phyloP scores from a whole-genome alignment of 441 rosid species.

The Populus tomentosa region DNA sequence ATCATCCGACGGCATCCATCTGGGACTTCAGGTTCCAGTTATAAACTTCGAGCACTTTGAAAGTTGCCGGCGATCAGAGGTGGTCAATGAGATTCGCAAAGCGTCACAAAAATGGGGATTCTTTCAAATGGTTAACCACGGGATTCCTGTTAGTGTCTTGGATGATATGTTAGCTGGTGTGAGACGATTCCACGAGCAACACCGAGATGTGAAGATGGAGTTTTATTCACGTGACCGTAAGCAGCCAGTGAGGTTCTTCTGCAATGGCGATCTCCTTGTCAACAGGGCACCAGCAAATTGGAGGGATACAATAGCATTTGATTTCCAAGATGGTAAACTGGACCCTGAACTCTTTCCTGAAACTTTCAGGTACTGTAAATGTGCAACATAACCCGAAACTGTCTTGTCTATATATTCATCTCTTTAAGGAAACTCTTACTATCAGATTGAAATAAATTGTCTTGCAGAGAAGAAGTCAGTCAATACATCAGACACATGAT shows the following conservation, averaged over 20 bases:
- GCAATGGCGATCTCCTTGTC: constrained; percentile 41
- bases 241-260: constrained; percentile 34
- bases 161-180: constrained; percentile 40
- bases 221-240: constrained; percentile 39
- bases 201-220: constrained; percentile 38
- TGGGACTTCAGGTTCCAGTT: constrained; percentile 31
- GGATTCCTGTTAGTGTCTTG: constrained; percentile 34
- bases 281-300: constrained; percentile 41
- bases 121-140: constrained; percentile 56
- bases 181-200: constrained; percentile 47
- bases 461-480: constrained; percentile 34
- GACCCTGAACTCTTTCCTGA: constrained; percentile 34
- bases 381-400: not conserved
- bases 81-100: constrained; percentile 27
- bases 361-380: constrained; percentile 37
- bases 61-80: constrained; percentile 10
- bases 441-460: not conserved
- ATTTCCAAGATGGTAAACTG: constrained; percentile 37
- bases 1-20: not conserved
- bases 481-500: constrained; percentile 36
- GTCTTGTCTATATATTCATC: not conserved
- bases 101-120: constrained; percentile 56
- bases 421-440: not conserved
- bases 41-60: constrained; percentile 40
- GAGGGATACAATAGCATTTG: constrained; percentile 42